Evolutionary conservation across 306 rosid species (phyloP).

Genomic region (Casuarina cunninghamiana): DNA sequence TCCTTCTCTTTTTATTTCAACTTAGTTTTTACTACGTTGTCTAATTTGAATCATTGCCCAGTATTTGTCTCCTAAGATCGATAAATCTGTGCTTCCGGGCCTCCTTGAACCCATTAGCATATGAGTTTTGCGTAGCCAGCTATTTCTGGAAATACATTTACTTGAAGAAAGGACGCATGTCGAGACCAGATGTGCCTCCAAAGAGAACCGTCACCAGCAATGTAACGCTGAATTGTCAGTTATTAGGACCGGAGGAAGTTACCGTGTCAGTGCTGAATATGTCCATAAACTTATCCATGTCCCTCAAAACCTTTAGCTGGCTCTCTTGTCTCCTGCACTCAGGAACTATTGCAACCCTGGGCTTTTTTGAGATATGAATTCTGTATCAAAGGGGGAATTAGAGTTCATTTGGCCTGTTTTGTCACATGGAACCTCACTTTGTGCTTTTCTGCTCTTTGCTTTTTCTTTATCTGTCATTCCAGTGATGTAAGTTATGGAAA

Average conservation of each 20-base stretch:
- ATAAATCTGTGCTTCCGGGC: background rate
- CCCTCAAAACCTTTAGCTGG: background rate
- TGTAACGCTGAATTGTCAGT: background rate
- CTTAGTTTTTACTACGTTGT: too few relatives aligned
- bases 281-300: background rate
- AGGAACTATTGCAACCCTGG: background rate
- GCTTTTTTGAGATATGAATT: background rate
- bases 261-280: background rate
- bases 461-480: background rate
- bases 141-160: background rate
- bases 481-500: background rate
- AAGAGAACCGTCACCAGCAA: background rate
- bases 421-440: background rate
- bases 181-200: background rate
- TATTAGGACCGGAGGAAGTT: background rate
- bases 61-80: too few relatives aligned
- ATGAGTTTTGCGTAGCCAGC: background rate
- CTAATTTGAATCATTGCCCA: too few relatives aligned
- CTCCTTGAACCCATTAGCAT: too few relatives aligned
- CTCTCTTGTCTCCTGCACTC: background rate
- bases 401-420: background rate
- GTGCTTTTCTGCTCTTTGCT: background rate
- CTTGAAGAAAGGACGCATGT: background rate
- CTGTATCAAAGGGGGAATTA: background rate
- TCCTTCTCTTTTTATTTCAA: background rate